Base-by-base conservation (phyloP, 371 early-diverging fungal genomes). In the Mortierella sp. region DNA sequence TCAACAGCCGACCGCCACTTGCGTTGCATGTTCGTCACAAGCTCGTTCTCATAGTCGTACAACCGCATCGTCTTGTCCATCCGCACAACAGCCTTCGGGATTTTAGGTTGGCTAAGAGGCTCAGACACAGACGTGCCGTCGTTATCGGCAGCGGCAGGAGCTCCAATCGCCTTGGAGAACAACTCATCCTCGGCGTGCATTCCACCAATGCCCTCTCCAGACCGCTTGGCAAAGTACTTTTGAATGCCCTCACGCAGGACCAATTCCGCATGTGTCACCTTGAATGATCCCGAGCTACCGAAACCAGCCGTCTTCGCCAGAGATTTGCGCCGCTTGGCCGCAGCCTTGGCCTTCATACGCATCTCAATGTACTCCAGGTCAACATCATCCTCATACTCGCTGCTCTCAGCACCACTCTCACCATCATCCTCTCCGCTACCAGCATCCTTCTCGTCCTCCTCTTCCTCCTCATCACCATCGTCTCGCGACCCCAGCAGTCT, bases 1-100 rank as follows among this genome's bases (percentile, higher is more conserved):
- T 80, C 82, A 4, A 91, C 87, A 18, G 93, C 90, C 32, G 70
- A 83, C 16, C 75, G 81, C 87, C 76, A 88, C 72, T 85, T 78
- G 14, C 77, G 65, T 24, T 85, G 86, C 65, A 85, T 60, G 3
- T 74, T 68, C 3, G 58, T 58, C 41, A 85, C 80, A n/a, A 77
- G 68, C 18, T 58, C 63, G 70, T 68, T 79, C 72, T 85, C 77
- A 55, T 85, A 82, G 18, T 32, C 46, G 65, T 85, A 85, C 60
- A 82, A 24, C 46, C 38, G 75, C 29, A 85, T 72, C 43, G 79
- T 79, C 77, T 79, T 85, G 70, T 81, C 76, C n/a, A 24, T 38
- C 38, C 16, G 27, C 29, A 38, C 32, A 18, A 56, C 12, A 49
- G 54, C 24, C 32, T 41, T 51, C 27, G 18, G 18, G 18, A 21